phyloP scores from a whole-genome alignment of 306 rosid species.

The Quercus gilva region DNA sequence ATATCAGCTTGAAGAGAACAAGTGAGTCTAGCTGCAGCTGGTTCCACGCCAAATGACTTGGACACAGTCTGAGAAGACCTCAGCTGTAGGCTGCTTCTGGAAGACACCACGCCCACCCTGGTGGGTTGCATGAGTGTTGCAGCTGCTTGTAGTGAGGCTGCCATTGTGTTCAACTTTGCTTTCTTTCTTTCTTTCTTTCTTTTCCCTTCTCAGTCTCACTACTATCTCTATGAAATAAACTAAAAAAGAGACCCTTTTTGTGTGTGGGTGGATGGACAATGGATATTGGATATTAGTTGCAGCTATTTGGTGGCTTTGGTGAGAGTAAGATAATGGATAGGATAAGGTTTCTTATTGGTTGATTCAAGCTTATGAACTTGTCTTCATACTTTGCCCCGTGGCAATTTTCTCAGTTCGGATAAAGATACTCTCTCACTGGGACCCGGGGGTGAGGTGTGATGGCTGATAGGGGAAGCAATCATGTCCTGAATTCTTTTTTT shows the following conservation, averaged over 20 bases:
- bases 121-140: conserved; percentile 88
- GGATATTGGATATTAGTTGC: background rate
- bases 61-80: conserved; percentile 53
- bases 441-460: background rate
- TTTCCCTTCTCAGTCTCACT: background rate
- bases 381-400: conserved; percentile 41
- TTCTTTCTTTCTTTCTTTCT: background rate
- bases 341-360: conserved; percentile 88
- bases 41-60: conserved; percentile 48
- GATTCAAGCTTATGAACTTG: conserved; percentile 33
- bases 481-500: background rate
- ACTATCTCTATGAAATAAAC: background rate
- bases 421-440: conserved; percentile 27
- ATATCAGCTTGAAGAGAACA: conserved; percentile 55
- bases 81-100: conserved; percentile 45
- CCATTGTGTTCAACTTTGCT: conserved; percentile 45
- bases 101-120: conserved; percentile 45
- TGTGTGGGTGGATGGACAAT: conserved; percentile 11
- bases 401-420: conserved; percentile 39
- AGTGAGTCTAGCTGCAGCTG: conserved; percentile 38
- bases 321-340: conserved; percentile 64
- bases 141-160: conserved; percentile 94
- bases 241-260: conserved; percentile 22
- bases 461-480: background rate
- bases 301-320: conserved; percentile 49